These are phyloP conservation scores for Backusella westeae DNA, from an alignment of 192 early-diverging fungal genomes.

Conservation along the genomic window DNA sequence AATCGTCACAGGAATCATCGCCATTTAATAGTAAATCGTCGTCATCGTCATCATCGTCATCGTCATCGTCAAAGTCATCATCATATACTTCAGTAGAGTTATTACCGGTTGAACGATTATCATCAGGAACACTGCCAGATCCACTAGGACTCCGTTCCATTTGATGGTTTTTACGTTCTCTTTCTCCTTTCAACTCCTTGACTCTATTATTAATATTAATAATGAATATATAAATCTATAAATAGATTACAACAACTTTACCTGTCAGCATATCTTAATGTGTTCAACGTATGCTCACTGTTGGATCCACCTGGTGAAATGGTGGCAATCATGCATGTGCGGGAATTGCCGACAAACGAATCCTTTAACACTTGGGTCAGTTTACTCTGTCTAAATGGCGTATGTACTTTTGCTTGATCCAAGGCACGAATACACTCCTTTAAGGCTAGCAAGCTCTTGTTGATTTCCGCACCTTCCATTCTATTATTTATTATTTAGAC, in stretches of 20 bases:
- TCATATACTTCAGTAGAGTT: background rate
- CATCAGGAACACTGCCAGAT: slow-evolving; percentile 11
- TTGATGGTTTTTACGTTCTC: slow-evolving; percentile 25
- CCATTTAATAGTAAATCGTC: background rate
- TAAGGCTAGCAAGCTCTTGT: slow-evolving; percentile 93
- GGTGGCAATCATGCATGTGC: slow-evolving; percentile 99
- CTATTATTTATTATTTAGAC: slow-evolving; percentile 34
- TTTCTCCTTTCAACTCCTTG: slow-evolving; percentile 48
- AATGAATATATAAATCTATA: background rate
- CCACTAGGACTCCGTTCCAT: slow-evolving; percentile 2
- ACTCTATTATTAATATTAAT: slow-evolving; percentile 7
- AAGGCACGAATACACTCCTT: slow-evolving; percentile 98
- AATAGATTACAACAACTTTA: slow-evolving; percentile 13
- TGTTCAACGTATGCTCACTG: slow-evolving; percentile 96
- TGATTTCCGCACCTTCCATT: slow-evolving; percentile 99
- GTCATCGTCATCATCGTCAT: slow-evolving; percentile 1
- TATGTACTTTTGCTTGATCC: slow-evolving; percentile 91
- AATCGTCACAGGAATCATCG: slow-evolving; percentile 12
- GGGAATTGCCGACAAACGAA: slow-evolving; percentile 96
- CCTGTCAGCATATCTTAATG: slow-evolving; percentile 95
- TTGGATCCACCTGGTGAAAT: slow-evolving; percentile 95
- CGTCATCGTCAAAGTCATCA: background rate
- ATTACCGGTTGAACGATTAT: background rate
- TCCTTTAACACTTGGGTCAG: slow-evolving; percentile 96
- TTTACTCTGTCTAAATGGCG: slow-evolving; percentile 97